These are phyloP conservation scores for Toxicodendron radicans DNA, from an alignment of 345 rosid species.

Conservation along the genomic window DNA sequence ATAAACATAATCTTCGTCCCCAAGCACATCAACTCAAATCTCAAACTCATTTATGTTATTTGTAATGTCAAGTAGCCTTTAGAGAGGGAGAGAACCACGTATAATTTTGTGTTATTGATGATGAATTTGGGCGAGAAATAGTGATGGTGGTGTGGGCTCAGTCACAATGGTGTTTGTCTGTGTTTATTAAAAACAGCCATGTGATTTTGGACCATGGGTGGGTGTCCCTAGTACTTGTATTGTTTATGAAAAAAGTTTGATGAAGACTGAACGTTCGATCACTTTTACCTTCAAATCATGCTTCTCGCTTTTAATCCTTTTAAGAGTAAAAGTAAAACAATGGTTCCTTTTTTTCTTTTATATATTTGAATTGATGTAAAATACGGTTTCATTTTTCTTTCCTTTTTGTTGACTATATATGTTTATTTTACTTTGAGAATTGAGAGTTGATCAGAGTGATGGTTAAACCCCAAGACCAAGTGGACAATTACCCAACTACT, in stretches of 20 bases:
- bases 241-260: neutral
- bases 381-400: no score
- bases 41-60: neutral
- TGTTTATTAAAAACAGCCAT: constrained; percentile 3
- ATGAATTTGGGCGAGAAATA: neutral
- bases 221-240: constrained; percentile 9
- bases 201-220: neutral
- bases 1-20: constrained; percentile 5
- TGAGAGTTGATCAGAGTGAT: no score
- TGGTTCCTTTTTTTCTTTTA: no score
- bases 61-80: neutral
- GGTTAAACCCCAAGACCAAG: no score
- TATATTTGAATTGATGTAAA: no score
- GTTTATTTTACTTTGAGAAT: no score
- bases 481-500: no score
- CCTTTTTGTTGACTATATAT: no score
- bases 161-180: neutral
- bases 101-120: neutral
- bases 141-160: constrained; percentile 5
- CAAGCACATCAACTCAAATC: constrained; percentile 1
- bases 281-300: neutral
- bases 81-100: neutral
- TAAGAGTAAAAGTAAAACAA: neutral
- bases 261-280: neutral
- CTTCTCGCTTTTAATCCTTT: neutral